Conservation (phyloP, 2,329 filamentous ascomycete species). For the Alternaria conjuncta region DNA sequence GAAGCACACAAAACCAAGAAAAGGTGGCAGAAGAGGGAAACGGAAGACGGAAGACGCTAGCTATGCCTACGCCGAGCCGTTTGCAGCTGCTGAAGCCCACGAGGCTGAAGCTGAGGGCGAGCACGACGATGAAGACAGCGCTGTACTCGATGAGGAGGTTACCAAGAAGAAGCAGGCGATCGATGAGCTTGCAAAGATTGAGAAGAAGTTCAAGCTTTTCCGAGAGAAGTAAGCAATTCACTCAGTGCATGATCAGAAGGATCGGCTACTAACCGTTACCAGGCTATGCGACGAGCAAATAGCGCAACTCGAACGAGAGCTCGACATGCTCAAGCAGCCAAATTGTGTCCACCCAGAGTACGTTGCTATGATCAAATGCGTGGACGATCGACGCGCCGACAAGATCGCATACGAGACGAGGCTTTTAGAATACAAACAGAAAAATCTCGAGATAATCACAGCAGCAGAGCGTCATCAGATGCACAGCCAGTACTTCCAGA, state of each 20-base stretch:
- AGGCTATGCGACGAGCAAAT: conserved; percentile 90
- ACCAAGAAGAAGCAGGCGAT: conserved; percentile 80
- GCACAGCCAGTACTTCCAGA: conserved; percentile 89
- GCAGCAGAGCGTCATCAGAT: conserved; percentile 84
- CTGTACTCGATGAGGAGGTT: conserved; percentile 57
- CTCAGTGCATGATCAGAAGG: neutral
- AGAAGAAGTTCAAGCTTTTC: conserved; percentile 87
- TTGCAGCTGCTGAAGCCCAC: conserved; percentile 70
- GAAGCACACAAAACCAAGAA: conserved; percentile 45
- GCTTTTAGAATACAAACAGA: conserved; percentile 74
- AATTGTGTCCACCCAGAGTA: conserved; percentile 85
- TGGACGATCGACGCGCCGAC: conserved; percentile 81
- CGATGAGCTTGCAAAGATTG: conserved; percentile 78
- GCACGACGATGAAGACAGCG: conserved; percentile 51
- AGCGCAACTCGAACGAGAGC: conserved; percentile 74
- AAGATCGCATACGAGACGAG: conserved; percentile 78
- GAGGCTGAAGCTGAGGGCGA: conserved; percentile 58
- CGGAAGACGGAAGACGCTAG: conserved; percentile 55
- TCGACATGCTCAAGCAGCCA: conserved; percentile 64
- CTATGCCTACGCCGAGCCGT: conserved; percentile 45
- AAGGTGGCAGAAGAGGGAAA: conserved; percentile 56
- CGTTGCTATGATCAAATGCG: conserved; percentile 84
- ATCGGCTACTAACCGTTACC: conserved; percentile 27
- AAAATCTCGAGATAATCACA: conserved; percentile 72
- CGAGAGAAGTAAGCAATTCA: conserved; percentile 70